These are phyloP conservation scores for Silene noctiflora DNA, from an alignment of 179 eudicot species.

Conservation along the genomic window DNA sequence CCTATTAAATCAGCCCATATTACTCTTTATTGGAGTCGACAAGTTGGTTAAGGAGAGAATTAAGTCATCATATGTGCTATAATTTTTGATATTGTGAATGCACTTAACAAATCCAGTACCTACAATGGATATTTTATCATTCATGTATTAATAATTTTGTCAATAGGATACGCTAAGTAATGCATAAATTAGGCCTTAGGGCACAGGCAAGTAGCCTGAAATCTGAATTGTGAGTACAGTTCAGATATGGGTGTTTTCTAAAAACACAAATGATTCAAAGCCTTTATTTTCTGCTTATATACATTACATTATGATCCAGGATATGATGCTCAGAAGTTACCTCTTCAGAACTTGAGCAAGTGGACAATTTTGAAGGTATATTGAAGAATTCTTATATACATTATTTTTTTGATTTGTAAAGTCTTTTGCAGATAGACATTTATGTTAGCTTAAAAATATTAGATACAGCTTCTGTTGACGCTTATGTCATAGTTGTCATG, in stretches of 20 bases:
- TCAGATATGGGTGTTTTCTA: not conserved
- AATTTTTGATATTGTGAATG: not conserved
- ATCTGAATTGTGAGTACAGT: not conserved
- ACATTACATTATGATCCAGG: slow-evolving; percentile 41
- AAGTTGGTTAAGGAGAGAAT: not conserved
- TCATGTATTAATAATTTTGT: not conserved
- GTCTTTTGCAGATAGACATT: slow-evolving; percentile 2
- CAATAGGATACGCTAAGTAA: not conserved
- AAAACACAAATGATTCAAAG: not conserved
- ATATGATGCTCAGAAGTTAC: slow-evolving; percentile 90
- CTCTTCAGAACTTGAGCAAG: slow-evolving; percentile 86
- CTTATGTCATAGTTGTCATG: not conserved
- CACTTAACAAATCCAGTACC: not conserved
- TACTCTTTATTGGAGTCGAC: not conserved
- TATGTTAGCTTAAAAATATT: not conserved
- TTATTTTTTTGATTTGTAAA: not conserved
- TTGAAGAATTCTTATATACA: not conserved
- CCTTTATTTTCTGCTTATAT: not conserved
- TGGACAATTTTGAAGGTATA: slow-evolving; percentile 70
- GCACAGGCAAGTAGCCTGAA: not conserved
- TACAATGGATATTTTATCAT: not conserved
- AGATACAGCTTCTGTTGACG: not conserved
- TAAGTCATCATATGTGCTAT: not conserved
- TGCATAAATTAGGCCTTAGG: slow-evolving; percentile 7
- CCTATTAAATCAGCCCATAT: not conserved